Percentiles rank a stretch among this genome's conserved stretches.
Evolutionary conservation across 2,329 filamentous ascomycete genomes (phyloP).

Genomic region (Epichloe glyceriae): DNA sequence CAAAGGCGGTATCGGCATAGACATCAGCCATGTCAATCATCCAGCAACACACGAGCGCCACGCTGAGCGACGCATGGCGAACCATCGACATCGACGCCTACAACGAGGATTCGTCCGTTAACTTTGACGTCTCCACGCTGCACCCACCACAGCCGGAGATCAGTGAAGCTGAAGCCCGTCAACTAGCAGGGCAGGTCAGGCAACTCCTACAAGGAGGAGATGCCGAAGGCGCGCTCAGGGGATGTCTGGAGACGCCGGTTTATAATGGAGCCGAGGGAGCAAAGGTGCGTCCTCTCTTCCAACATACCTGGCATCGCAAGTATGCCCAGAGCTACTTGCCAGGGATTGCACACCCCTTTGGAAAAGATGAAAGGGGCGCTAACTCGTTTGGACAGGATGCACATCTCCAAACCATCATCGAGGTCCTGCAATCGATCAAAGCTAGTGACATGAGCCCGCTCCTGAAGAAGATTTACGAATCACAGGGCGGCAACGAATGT

Average conservation of each 20-base stretch:
- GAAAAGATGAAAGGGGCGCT: not conserved
- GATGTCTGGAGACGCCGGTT: constrained; percentile 74
- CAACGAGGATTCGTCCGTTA: constrained; percentile 77
- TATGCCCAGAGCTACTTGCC: not conserved
- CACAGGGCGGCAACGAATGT: constrained; percentile 68
- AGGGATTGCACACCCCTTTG: not conserved
- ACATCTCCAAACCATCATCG: constrained; percentile 76
- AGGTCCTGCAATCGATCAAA: constrained; percentile 92
- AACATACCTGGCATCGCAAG: not conserved
- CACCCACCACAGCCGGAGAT: constrained; percentile 64
- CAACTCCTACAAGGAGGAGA: constrained; percentile 82
- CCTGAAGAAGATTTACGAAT: constrained; percentile 65
- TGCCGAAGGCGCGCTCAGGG: constrained; percentile 70
- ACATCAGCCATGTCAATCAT: constrained; percentile 46
- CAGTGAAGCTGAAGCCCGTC: constrained; percentile 65
- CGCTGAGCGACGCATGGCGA: constrained; percentile 56
- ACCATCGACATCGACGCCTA: constrained; percentile 91
- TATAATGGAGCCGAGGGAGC: constrained; percentile 48
- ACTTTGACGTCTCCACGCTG: constrained; percentile 81
- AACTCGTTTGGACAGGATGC: constrained; percentile 46
- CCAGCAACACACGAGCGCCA: constrained; percentile 47
- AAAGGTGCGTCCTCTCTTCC: constrained; percentile 31
- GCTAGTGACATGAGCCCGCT: constrained; percentile 90
- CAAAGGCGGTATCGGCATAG: not conserved
- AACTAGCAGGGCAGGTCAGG: constrained; percentile 66